phyloP scores from a whole-genome alignment of 2,329 filamentous ascomycete species.

The Neopestalotiopsis rosae region DNA sequence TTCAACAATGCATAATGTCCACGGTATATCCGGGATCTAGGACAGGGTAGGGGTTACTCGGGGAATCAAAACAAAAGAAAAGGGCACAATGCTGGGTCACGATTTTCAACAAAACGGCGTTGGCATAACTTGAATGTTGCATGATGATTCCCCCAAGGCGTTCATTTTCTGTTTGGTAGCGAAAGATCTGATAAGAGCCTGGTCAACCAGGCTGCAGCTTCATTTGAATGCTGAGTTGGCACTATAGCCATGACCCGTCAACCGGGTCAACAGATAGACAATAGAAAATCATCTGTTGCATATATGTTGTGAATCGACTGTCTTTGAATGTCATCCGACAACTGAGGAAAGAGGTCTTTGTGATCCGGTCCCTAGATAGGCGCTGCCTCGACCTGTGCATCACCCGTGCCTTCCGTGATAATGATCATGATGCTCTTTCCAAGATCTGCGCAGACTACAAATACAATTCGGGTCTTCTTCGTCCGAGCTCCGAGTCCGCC shows the following conservation, averaged over 20 bases:
- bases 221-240: constrained; percentile 28
- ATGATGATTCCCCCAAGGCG: constrained; percentile 46
- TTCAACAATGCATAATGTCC: constrained; percentile 34
- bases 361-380: no score
- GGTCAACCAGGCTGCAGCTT: constrained; percentile 24
- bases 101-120: constrained; percentile 45
- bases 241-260: constrained; percentile 31
- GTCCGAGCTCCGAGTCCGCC: no score
- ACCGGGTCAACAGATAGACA: constrained; percentile 31
- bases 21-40: constrained; percentile 33
- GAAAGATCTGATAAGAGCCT: constrained; percentile 22
- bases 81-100: constrained; percentile 32
- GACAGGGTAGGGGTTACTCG: constrained; percentile 14
- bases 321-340: neutral
- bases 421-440: no score
- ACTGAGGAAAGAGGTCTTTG: no score
- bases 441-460: no score
- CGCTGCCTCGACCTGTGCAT: no score
- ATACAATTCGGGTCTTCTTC: no score
- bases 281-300: constrained; percentile 6
- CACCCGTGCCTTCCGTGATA: no score
- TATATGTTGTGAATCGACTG: neutral
- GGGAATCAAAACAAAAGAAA: constrained; percentile 38
- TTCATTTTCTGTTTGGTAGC: constrained; percentile 33
- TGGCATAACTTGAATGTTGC: constrained; percentile 38